These are phyloP conservation scores for Capsella bursapastoris DNA, from an alignment of 345 rosid genomes.

Conservation along the genomic window DNA sequence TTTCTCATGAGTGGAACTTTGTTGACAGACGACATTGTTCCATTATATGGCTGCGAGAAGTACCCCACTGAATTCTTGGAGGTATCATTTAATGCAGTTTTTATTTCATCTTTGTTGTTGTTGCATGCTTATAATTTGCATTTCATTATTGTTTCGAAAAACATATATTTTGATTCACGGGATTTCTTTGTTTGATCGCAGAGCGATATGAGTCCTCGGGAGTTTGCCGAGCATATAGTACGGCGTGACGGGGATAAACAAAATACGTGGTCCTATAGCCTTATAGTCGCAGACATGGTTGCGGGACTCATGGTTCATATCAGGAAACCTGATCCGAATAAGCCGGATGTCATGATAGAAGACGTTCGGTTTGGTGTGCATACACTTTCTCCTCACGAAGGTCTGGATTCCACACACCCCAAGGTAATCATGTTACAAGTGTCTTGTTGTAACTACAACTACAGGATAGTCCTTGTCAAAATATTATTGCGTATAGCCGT, in stretches of 20 bases:
- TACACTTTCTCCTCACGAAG: background rate
- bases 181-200: background rate
- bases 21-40: background rate
- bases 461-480: too few species aligned
- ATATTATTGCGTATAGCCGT: background rate
- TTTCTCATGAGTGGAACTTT: background rate
- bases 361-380: background rate
- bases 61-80: background rate
- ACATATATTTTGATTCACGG: too few species aligned
- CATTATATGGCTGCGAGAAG: background rate
- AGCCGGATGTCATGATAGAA: background rate
- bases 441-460: too few species aligned
- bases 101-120: too few species aligned
- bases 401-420: background rate
- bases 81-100: background rate
- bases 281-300: background rate
- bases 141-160: too few species aligned
- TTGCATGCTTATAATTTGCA: too few species aligned
- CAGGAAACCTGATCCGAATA: background rate
- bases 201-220: background rate
- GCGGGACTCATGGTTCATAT: background rate
- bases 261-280: background rate
- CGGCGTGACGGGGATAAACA: too few species aligned
- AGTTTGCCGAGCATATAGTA: too few species aligned
- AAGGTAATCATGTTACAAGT: background rate